phyloP scores from a whole-genome alignment of 2,329 filamentous ascomycete genomes.

The Tothia fuscella region DNA sequence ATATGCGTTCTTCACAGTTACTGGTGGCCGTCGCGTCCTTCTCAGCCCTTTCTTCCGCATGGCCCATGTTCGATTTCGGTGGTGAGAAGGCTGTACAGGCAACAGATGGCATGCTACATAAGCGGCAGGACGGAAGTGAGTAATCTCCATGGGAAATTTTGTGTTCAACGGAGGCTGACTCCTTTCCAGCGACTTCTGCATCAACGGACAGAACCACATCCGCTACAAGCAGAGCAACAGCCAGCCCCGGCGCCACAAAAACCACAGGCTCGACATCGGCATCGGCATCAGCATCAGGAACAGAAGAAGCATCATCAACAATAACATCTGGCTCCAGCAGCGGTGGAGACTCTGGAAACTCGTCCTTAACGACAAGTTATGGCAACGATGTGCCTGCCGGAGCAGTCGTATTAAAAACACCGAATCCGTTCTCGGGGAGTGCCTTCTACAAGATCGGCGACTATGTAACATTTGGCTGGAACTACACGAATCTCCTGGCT shows the following conservation, averaged over 20 bases:
- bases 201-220: slow-evolving; percentile 4
- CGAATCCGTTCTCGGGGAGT: slow-evolving; percentile 34
- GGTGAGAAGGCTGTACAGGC: slow-evolving; percentile 19
- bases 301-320: background rate
- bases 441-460: slow-evolving; percentile 55
- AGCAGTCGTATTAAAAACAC: slow-evolving; percentile 51
- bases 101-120: slow-evolving; percentile 14
- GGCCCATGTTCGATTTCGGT: slow-evolving; percentile 22
- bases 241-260: background rate
- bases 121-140: slow-evolving; percentile 21
- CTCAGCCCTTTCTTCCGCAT: slow-evolving; percentile 26
- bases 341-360: background rate
- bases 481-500: slow-evolving; percentile 51
- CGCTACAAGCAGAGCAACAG: background rate
- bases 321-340: background rate
- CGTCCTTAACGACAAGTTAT: slow-evolving; percentile 24
- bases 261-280: slow-evolving; percentile 2
- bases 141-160: background rate
- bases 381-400: slow-evolving; percentile 44
- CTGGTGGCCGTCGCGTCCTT: slow-evolving; percentile 26
- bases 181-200: background rate
- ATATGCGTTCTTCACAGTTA: slow-evolving; percentile 27
- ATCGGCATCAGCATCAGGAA: background rate
- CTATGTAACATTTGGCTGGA: slow-evolving; percentile 53
- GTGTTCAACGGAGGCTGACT: slow-evolving; percentile 5